Conservation (phyloP, 176 grass and related monocot species). For the Musa itinerans region DNA sequence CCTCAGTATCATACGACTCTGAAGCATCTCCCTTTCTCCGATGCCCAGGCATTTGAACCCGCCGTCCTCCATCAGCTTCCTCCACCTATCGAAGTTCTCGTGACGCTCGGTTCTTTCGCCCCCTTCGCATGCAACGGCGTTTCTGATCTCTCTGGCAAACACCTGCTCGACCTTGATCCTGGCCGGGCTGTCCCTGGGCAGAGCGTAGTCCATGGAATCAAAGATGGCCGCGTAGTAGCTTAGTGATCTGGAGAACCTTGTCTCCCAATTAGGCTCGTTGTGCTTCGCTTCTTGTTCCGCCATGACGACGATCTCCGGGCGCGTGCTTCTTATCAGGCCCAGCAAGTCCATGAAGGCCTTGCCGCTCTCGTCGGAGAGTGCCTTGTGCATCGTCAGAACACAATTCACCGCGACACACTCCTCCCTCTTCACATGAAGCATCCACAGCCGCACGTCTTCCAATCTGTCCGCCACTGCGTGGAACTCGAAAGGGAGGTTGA, state of each 20-base stretch:
- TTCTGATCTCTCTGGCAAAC: slow-evolving; percentile 82
- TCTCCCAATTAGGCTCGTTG: slow-evolving; percentile 51
- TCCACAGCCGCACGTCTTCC: slow-evolving; percentile 95
- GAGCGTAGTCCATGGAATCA: slow-evolving; percentile 49
- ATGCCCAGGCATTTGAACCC: slow-evolving; percentile 55
- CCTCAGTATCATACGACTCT: slow-evolving; percentile 69
- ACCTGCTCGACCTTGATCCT: slow-evolving; percentile 81
- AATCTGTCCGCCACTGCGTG: slow-evolving; percentile 77
- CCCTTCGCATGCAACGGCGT: slow-evolving; percentile 77
- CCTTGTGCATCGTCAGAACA: slow-evolving; percentile 55
- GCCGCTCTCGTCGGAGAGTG: slow-evolving; percentile 51
- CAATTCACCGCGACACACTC: slow-evolving; percentile 86
- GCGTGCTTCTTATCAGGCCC: slow-evolving; percentile 50
- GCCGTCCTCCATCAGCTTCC: slow-evolving; percentile 59
- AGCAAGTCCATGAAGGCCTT: slow-evolving; percentile 53
- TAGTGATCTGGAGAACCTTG: slow-evolving; percentile 45
- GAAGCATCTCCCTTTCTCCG: slow-evolving; percentile 72
- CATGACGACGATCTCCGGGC: slow-evolving; percentile 51
- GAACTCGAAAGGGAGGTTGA: slow-evolving; percentile 74
- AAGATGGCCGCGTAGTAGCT: slow-evolving; percentile 65
- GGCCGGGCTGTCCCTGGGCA: slow-evolving; percentile 30
- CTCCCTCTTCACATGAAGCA: slow-evolving; percentile 95
- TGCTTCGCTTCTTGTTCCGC: slow-evolving; percentile 66
- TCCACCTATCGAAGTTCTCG: slow-evolving; percentile 64
- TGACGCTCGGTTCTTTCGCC: slow-evolving; percentile 55